Evolutionary conservation across 495 filamentous ascomycete genomes (phyloP).

Genomic region (Penicillium cataractarum): DNA sequence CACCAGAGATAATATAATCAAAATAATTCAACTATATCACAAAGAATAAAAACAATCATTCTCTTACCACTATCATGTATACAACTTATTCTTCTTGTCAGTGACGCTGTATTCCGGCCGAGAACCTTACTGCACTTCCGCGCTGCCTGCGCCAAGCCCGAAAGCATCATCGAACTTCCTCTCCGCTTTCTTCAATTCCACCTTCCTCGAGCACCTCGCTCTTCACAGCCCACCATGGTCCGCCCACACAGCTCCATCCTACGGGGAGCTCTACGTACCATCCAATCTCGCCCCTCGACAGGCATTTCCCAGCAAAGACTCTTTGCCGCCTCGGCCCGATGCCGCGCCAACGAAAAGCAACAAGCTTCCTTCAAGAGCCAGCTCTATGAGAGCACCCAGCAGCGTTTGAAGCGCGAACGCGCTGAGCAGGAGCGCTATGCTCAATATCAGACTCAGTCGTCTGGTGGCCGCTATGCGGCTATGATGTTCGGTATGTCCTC

Average conservation of each 20-base stretch:
- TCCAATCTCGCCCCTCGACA: constrained; percentile 19
- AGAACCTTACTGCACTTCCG: too few relatives aligned
- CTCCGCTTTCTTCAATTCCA: constrained; percentile 8
- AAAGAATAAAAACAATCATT: not conserved
- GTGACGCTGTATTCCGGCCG: not conserved
- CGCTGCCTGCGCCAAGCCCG: constrained; percentile 8
- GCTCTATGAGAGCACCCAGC: constrained; percentile 80
- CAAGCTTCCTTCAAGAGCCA: constrained; percentile 75
- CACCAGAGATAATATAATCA: not conserved
- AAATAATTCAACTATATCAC: not conserved
- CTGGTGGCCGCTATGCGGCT: constrained; percentile 59
- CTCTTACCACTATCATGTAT: not conserved
- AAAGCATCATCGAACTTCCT: not conserved
- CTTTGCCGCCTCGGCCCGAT: constrained; percentile 28
- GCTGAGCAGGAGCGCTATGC: constrained; percentile 69
- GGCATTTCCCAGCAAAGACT: constrained; percentile 23
- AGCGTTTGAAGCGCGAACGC: constrained; percentile 74
- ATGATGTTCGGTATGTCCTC: constrained; percentile 63
- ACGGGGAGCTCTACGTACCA: constrained; percentile 28
- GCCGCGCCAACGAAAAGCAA: constrained; percentile 32
- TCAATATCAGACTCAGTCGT: constrained; percentile 54
- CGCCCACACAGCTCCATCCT: constrained; percentile 21
- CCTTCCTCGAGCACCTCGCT: constrained; percentile 12
- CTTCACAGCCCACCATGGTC: constrained; percentile 24
- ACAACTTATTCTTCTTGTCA: not conserved